Conservation (phyloP, 2,329 filamentous ascomycete genomes). For the Phyllosticta ampelicida region DNA sequence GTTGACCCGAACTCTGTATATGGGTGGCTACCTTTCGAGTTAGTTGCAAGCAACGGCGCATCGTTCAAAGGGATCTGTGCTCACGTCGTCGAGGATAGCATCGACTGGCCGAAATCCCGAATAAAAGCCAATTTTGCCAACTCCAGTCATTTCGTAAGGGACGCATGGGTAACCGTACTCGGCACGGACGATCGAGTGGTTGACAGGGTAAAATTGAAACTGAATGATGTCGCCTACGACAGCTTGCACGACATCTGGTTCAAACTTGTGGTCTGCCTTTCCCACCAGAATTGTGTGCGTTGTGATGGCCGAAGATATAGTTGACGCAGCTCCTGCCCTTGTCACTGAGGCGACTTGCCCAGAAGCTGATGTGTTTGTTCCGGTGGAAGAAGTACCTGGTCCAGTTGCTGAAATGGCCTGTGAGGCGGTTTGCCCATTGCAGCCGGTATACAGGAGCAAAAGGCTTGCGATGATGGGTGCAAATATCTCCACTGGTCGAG, state of each 20-base stretch:
- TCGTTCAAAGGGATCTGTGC: neutral
- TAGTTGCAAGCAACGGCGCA: neutral
- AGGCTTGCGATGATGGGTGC: neutral
- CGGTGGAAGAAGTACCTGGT: neutral
- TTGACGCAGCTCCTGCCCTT: neutral
- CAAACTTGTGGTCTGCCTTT: constrained; percentile 9
- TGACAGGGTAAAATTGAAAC: constrained; percentile 31
- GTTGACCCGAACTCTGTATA: constrained; percentile 25
- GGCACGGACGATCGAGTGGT: constrained; percentile 34
- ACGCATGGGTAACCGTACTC: constrained; percentile 31
- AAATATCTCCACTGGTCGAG: neutral
- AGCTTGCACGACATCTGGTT: constrained; percentile 8
- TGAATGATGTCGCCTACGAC: constrained; percentile 24
- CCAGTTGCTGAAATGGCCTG: neutral
- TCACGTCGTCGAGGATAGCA: constrained; percentile 8
- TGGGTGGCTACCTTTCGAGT: neutral
- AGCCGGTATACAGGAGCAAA: neutral
- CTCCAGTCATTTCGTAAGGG: constrained; percentile 24
- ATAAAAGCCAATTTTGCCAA: constrained; percentile 22
- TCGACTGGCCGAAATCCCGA: constrained; percentile 17
- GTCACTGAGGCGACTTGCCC: neutral
- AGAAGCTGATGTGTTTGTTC: neutral
- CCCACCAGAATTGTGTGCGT: constrained; percentile 8
- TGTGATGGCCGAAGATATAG: neutral
- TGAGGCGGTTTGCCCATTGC: neutral